These are phyloP conservation scores for Colletotrichum higginsianum DNA, from an alignment of 2,329 filamentous ascomycete species.

Conservation along the genomic window DNA sequence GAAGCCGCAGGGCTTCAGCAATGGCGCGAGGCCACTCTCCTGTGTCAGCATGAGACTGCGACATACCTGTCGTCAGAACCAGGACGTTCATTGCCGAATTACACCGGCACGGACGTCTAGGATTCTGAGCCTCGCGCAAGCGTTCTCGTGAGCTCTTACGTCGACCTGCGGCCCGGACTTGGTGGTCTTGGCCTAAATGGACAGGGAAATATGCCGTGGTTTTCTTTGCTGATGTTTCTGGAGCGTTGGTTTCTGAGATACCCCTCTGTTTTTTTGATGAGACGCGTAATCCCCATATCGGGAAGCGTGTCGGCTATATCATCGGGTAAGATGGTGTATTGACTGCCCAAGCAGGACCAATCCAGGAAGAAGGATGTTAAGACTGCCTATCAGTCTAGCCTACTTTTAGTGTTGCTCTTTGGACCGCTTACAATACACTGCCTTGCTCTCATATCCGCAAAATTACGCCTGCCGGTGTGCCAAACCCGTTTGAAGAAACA, in stretches of 20 bases:
- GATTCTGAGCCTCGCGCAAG: constrained; percentile 31
- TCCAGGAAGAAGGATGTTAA: not conserved
- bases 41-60: constrained; percentile 37
- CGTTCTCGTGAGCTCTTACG: constrained; percentile 23
- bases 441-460: constrained; percentile 19
- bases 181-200: constrained; percentile 19
- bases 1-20: constrained; percentile 34
- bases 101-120: not conserved
- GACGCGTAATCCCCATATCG: constrained; percentile 9
- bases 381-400: constrained; percentile 11
- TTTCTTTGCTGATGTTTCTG: constrained; percentile 26
- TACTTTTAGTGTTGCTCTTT: not conserved
- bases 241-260: constrained; percentile 44
- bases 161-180: constrained; percentile 20
- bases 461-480: not conserved
- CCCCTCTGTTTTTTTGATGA: constrained; percentile 44
- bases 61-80: constrained; percentile 29
- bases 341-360: not conserved
- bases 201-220: constrained; percentile 19
- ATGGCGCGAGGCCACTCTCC: constrained; percentile 37
- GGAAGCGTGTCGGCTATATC: constrained; percentile 35
- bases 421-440: constrained; percentile 23
- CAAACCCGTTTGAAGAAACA: not conserved
- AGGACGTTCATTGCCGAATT: not conserved
- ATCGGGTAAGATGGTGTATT: constrained; percentile 26